Base-by-base conservation (phyloP, 768 basidiomycete species). In the Tubosaeta sp. region DNA sequence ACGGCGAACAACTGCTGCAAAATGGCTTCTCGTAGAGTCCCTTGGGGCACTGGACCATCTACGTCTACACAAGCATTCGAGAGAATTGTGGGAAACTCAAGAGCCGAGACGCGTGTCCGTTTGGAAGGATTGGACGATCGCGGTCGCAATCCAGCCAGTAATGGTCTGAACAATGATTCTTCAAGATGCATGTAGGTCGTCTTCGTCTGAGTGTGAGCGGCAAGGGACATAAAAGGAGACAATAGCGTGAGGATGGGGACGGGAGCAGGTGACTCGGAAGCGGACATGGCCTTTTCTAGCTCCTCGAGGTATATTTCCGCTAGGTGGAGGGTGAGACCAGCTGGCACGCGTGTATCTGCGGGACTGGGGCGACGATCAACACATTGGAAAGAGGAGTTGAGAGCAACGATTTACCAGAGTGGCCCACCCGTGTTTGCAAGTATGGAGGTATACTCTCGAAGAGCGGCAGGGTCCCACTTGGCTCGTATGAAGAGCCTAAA, bases 271-370 rank as follows among this genome's bases (percentile, higher is more conserved):
- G 69, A 50, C 1, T 66, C 57, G 37, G 59, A 64, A 31, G 49
- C 50, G 31, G 64, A 65, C 7, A 83, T 61, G 4, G 73, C 81
- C 63, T 83, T 92, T 63, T 97, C 83, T 33, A 99, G 79, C 65
- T 98, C 95, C 58, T 91, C 86, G 13, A 95, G 66, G 66, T 91
- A 97, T 43, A 97, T 83, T 65, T 99, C 95, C 13, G 86, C 78
- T 17, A 98, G 69, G 67, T 99, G 95, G 63, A 86, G 94, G 22
- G 83, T 75, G 17, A 99, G 75, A 54, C 93, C 83, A 4, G 76
- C 70, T 2, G 95, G 91, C 2, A 93, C 84, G 43, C 84, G 82
- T 16, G 72, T 73, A 61, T 97, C 86, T 48, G 78, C 73, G 10
- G 84, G 78, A 63, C 91, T 93, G 64, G 50, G 29, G 7, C 4